phyloP scores from a whole-genome alignment of 2,329 filamentous ascomycete genomes.

The Pseudonectria buxi region DNA sequence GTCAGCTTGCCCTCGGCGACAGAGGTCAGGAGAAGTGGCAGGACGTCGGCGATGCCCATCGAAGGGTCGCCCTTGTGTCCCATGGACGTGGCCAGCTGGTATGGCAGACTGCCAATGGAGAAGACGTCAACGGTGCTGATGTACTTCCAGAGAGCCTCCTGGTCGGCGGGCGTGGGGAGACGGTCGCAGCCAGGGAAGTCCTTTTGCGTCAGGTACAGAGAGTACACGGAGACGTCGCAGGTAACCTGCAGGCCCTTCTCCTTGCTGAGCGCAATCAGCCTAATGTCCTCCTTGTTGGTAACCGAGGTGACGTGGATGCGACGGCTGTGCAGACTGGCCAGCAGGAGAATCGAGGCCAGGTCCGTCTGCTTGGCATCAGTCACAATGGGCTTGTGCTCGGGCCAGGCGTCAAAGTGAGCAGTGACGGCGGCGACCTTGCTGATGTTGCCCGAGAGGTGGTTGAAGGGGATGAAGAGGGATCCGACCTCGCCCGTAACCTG shows the following conservation, averaged over 20 bases:
- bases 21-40: slow-evolving; percentile 69
- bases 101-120: slow-evolving; percentile 71
- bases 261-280: slow-evolving; percentile 69
- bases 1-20: slow-evolving; percentile 67
- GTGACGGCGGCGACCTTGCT: slow-evolving; percentile 76
- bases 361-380: slow-evolving; percentile 77
- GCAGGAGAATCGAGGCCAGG: slow-evolving; percentile 69
- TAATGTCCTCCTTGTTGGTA: slow-evolving; percentile 72
- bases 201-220: slow-evolving; percentile 64
- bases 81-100: slow-evolving; percentile 58
- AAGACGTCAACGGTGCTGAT: slow-evolving; percentile 70
- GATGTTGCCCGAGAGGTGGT: slow-evolving; percentile 74
- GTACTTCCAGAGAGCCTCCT: slow-evolving; percentile 68
- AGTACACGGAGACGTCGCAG: slow-evolving; percentile 76
- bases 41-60: slow-evolving; percentile 64
- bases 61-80: slow-evolving; percentile 49
- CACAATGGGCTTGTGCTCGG: slow-evolving; percentile 69
- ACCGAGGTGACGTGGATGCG: slow-evolving; percentile 76
- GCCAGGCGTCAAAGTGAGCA: slow-evolving; percentile 73
- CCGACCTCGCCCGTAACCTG: slow-evolving; percentile 67
- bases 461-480: slow-evolving; percentile 77
- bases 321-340: slow-evolving; percentile 70
- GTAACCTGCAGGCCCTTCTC: slow-evolving; percentile 76
- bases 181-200: slow-evolving; percentile 62
- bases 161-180: slow-evolving; percentile 61